These are phyloP conservation scores for Chaetomiaceae sp. DNA, from an alignment of 2,329 filamentous ascomycete genomes.

Conservation along the genomic window DNA sequence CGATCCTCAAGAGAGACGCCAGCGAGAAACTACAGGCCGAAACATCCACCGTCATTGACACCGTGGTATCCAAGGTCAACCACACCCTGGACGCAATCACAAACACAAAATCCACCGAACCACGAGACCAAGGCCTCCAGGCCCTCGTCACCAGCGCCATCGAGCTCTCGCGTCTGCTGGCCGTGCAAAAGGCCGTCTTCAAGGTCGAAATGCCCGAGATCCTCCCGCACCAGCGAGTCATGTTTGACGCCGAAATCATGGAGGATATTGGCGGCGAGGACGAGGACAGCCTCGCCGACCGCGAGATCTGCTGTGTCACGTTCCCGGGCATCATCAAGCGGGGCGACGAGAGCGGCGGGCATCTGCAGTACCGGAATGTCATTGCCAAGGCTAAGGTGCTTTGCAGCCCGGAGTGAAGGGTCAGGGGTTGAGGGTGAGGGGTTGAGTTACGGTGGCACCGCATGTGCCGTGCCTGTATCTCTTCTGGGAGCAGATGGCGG, in stretches of 20 bases:
- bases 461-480: neutral
- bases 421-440: neutral
- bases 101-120: constrained; percentile 36
- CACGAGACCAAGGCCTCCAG: constrained; percentile 50
- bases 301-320: constrained; percentile 57
- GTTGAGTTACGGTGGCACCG: neutral
- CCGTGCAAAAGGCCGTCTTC: constrained; percentile 56
- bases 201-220: constrained; percentile 52
- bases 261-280: constrained; percentile 62
- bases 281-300: constrained; percentile 48
- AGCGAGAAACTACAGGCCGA: constrained; percentile 42
- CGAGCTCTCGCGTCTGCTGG: constrained; percentile 52
- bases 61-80: constrained; percentile 45
- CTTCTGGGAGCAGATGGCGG: neutral
- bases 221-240: constrained; percentile 47
- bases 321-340: constrained; percentile 62
- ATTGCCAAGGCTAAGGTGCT: constrained; percentile 63
- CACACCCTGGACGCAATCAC: constrained; percentile 48
- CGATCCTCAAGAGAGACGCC: constrained; percentile 53
- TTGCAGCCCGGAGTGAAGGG: constrained; percentile 45
- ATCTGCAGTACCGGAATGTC: constrained; percentile 58
- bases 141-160: constrained; percentile 50
- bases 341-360: constrained; percentile 60
- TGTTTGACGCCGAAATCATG: constrained; percentile 59
- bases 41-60: constrained; percentile 41